These are phyloP conservation scores for Penicillium angulare DNA, from an alignment of 495 filamentous ascomycete genomes.

Conservation along the genomic window DNA sequence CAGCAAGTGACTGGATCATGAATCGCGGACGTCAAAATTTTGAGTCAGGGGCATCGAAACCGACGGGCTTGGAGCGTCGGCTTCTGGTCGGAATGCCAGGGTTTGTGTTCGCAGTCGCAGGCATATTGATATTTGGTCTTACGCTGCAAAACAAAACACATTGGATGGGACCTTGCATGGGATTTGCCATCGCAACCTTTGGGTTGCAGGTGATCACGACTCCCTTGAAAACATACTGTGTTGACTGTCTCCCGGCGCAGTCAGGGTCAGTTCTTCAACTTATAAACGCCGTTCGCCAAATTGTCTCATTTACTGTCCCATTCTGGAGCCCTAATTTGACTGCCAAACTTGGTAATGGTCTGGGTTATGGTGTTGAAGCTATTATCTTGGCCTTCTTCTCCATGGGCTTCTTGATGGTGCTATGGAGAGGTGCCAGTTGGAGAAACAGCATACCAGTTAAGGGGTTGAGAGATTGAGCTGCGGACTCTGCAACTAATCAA, in stretches of 20 bases:
- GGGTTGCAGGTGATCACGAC: neutral
- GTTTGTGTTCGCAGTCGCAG: neutral
- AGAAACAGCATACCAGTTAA: too few relatives aligned
- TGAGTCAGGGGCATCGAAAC: neutral
- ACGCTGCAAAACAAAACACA: neutral
- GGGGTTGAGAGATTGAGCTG: too few relatives aligned
- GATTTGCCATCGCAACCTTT: neutral
- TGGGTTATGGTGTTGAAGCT: conserved; percentile 1
- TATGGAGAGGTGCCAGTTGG: too few relatives aligned
- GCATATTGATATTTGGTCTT: neutral
- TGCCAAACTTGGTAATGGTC: too few relatives aligned
- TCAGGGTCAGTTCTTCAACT: conserved; percentile 1
- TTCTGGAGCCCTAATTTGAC: neutral
- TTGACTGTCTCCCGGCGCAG: neutral
- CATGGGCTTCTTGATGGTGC: too few relatives aligned
- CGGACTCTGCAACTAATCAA: too few relatives aligned
- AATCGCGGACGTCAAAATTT: neutral
- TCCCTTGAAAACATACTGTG: conserved; percentile 1
- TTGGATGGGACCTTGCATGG: conserved; percentile 1
- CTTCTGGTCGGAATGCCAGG: neutral
- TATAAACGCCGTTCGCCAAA: neutral
- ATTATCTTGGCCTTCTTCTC: neutral
- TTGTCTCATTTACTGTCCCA: neutral
- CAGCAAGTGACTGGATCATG: neutral
- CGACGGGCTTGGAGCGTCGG: neutral